Evolutionary conservation across 2,329 filamentous ascomycete species (phyloP), one percentile per base, ranked within the genome.

Genomic region (Colletotrichum sublineola): DNA sequence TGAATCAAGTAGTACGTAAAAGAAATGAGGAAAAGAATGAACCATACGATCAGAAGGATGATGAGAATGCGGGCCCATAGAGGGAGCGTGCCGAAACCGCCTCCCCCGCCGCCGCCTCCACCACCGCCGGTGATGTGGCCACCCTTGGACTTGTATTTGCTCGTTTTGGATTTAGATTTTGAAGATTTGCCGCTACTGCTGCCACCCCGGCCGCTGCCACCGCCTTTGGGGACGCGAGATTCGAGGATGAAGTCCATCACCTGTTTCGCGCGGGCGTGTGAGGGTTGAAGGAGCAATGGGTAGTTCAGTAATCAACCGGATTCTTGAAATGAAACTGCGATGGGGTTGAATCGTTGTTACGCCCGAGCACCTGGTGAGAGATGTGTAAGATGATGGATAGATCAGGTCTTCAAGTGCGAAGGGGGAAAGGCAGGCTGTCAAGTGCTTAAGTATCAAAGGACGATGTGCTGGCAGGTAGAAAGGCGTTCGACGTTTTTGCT

Each of bases 41-140:
- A 56, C 67, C 67, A 71, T n/a, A 74, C 48, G 24, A 74, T 65
- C 62, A 60, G 46, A 24, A 74, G 11, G 44, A 74, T 62, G 71
- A 73, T 71, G 67, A 74, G 71, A 14, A 74, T 50, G 15, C 71
- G 73, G 53, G 71, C 73, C 71, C 73, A 74, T 33, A 71, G 38
- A 48, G 73, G 73, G 2, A 74, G 40, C 18, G 6, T 20, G 24
- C 46, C 40, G 60, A 73, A 66, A 55, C 69, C 72, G n/a, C 60
- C 63, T n/a, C 57, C 60, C 1, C 63, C 62, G 7, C 62, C 57
- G 12, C 65, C 44, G 6, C 58, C 58, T 0, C 60, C 60, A 18
- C 66, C 66, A 40, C 38, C 66, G 44, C 38, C 48, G 58, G 20
- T 57, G 40, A 69, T 40, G 40, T 52, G 38, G 33, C 65, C 60